Base-by-base conservation (phyloP, 2,329 filamentous ascomycete species). In the Cladosporium oxysporum region DNA sequence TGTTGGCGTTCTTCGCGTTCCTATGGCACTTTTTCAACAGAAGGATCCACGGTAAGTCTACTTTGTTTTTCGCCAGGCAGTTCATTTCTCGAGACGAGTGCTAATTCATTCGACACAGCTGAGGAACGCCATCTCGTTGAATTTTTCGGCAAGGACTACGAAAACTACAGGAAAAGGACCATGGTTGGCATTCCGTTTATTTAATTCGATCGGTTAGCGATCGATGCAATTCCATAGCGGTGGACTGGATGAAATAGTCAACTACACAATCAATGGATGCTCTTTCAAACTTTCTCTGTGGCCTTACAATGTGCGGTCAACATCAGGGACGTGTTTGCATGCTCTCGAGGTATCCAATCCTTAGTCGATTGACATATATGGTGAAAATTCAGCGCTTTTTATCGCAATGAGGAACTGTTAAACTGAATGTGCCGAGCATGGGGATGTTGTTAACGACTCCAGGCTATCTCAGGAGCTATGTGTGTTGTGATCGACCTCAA, bases 131-230 rank as follows among this genome's bases (percentile, higher is more conserved):
- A 90, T 69, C 81, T 99, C 60, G 80, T 94, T 8, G 81, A 83
- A 16, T 97, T 98, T 79, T 99, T 98, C 76, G 90, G 90, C 0
- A 83, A 90, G 8, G 90, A 96, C 58, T 99, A 98, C 76, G 79
- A 87, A 23, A 78, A 86, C 21, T 99, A 96, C 76, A 85, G 85
- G 71, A 84, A 84, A 74, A 84, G 83, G 65, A 93, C 93, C 5
- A 83, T 85, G 52, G 91, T 93, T 10, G 87, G 88, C 75, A 96
- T 99, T 72, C 95, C 94, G 0, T 91, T 96, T 68, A 88, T 94
- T 26, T 59, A 41, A 65, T 5, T 52, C 29, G 57, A n/a, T 11
- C 14, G 44, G 41, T 14, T 21, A 47, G 23, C 47, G 21, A 33
- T 2, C 26, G 14, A 5, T 31, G 35, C 11, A 16, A 62, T 2